Conservation (phyloP, 2,329 filamentous ascomycete genomes). For the Sphaerostilbella broomeana region DNA sequence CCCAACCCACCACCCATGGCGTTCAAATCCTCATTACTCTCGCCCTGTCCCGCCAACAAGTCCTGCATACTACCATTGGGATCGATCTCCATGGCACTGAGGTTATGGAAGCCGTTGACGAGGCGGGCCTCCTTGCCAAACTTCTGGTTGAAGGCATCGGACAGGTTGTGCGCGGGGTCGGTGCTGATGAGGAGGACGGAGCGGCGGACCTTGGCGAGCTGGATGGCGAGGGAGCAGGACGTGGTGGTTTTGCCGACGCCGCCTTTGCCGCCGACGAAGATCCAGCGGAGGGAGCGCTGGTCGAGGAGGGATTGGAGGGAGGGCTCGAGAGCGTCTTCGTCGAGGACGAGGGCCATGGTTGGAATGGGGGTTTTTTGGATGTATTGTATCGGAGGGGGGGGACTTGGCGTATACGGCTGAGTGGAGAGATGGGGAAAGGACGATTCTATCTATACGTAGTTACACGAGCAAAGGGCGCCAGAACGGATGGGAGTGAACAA, state of each 20-base stretch:
- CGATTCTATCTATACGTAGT: no score
- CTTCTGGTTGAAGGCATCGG: conserved; percentile 96
- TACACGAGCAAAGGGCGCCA: not conserved
- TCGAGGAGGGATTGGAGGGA: conserved; percentile 91
- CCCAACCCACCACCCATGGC: conserved; percentile 70
- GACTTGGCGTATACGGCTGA: no score
- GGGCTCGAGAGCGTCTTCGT: conserved; percentile 76
- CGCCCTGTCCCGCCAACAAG: conserved; percentile 69
- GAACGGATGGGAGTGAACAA: conserved; percentile 5
- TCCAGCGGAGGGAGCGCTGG: conserved; percentile 94
- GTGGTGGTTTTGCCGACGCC: conserved; percentile 99
- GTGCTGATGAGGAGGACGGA: conserved; percentile 97
- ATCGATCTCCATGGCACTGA: conserved; percentile 99
- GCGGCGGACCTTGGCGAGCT: conserved; percentile 90
- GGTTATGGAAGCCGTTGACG: conserved; percentile 83
- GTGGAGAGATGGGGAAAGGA: not conserved
- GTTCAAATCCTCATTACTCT: conserved; percentile 51
- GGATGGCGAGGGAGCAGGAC: conserved; percentile 95
- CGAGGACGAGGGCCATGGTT: conserved; percentile 35
- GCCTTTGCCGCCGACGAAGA: conserved; percentile 97
- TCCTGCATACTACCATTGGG: conserved; percentile 98
- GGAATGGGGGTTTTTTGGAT: not conserved
- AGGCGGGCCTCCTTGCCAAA: conserved; percentile 97
- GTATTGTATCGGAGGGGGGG: no score
- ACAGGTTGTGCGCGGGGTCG: conserved; percentile 95